Percentiles rank a stretch among this genome's conserved stretches.
phyloP scores from a whole-genome alignment of 441 rosid genomes.

The Raphanus hybrid region DNA sequence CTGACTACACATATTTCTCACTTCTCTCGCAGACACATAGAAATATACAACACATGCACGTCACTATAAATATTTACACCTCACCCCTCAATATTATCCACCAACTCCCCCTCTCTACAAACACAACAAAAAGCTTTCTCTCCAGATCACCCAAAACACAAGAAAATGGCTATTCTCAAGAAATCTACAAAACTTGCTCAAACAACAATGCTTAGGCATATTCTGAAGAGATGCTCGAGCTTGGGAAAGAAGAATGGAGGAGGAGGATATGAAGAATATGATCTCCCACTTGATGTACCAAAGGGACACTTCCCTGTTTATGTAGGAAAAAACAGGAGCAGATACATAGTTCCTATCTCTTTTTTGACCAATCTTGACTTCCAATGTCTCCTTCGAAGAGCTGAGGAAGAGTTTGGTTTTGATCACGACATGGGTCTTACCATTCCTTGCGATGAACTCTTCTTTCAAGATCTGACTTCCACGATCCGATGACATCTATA shows the following conservation, averaged over 20 bases:
- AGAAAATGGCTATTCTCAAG: slow-evolving; percentile 62
- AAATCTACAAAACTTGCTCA: slow-evolving; percentile 70
- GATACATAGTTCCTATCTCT: slow-evolving; percentile 47
- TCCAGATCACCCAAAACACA: neutral
- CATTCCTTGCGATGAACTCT: slow-evolving; percentile 52
- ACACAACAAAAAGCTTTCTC: slow-evolving; percentile 19
- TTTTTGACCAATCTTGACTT: slow-evolving; percentile 52
- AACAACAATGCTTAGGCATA: slow-evolving; percentile 74
- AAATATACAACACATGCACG: slow-evolving; percentile 30
- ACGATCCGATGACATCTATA: slow-evolving; percentile 34
- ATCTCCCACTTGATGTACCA: slow-evolving; percentile 46
- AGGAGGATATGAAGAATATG: slow-evolving; percentile 32
- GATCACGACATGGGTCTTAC: slow-evolving; percentile 52
- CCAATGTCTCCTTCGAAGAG: slow-evolving; percentile 46
- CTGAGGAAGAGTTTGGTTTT: slow-evolving; percentile 60
- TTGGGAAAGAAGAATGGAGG: slow-evolving; percentile 70
- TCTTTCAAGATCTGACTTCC: slow-evolving; percentile 45
- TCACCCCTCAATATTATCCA: slow-evolving; percentile 12
- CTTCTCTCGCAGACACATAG: slow-evolving; percentile 21
- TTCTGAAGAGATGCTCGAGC: slow-evolving; percentile 89
- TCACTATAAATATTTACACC: slow-evolving; percentile 32
- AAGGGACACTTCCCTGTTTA: slow-evolving; percentile 60
- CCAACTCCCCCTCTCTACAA: slow-evolving; percentile 17
- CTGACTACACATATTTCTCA: slow-evolving; percentile 17
- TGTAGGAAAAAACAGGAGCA: slow-evolving; percentile 47